A percentile compares a stretch with the other conserved stretches of the same genome.
phyloP scores from a whole-genome alignment of 176 grass and related monocot species.

The Raddia distichophylla region DNA sequence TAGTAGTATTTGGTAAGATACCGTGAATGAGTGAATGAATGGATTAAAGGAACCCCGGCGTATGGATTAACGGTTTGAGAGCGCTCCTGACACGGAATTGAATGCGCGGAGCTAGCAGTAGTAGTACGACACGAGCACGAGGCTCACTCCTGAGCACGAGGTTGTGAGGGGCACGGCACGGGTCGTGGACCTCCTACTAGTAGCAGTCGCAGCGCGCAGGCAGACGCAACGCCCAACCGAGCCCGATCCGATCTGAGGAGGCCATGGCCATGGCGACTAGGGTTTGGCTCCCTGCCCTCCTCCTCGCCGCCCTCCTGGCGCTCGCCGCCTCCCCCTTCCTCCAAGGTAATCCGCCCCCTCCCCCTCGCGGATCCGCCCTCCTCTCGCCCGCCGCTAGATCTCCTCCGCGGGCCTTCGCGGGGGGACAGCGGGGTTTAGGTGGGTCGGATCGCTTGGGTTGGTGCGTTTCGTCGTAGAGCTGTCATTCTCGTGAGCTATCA shows the following conservation, averaged over 20 bases:
- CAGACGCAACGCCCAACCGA: neutral
- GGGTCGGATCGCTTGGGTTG: slow-evolving; percentile 39
- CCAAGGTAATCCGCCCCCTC: slow-evolving; percentile 47
- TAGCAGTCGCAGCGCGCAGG: too few species aligned
- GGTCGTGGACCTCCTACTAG: too few species aligned
- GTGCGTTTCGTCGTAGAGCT: neutral
- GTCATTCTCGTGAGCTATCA: neutral
- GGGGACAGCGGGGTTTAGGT: neutral
- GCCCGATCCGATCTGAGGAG: slow-evolving; percentile 54
- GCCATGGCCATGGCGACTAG: slow-evolving; percentile 72
- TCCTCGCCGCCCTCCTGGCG: slow-evolving; percentile 71
- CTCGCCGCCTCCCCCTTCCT: slow-evolving; percentile 60
- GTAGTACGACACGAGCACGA: too few species aligned
- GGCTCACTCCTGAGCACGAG: too few species aligned
- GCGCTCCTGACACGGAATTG: too few species aligned
- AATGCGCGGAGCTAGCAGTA: too few species aligned
- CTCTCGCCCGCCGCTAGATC: slow-evolving; percentile 19
- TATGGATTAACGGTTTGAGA: too few species aligned
- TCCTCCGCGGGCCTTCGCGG: neutral
- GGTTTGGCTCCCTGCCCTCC: slow-evolving; percentile 66
- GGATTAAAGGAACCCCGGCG: too few species aligned
- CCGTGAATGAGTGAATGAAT: too few species aligned
- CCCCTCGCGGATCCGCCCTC: slow-evolving; percentile 24
- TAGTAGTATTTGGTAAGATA: too few species aligned
- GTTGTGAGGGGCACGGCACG: too few species aligned